phyloP scores from a whole-genome alignment of 257 asterid species.

The Solanum appendiculatum region DNA sequence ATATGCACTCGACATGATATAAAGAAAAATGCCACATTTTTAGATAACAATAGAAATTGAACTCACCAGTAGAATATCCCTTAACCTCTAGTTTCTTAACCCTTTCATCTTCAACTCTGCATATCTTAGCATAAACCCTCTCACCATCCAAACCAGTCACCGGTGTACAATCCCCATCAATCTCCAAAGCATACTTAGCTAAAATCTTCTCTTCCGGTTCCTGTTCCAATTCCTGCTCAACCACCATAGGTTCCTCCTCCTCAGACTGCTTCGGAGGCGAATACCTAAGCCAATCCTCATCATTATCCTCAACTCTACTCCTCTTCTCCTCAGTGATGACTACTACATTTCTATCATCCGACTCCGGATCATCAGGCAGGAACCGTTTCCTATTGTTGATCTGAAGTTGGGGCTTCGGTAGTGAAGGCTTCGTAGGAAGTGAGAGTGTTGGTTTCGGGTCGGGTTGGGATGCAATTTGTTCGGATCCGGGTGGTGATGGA shows the following conservation, averaged over 20 bases:
- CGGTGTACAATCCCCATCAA: constrained; percentile 82
- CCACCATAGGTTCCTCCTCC: constrained; percentile 32
- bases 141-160: constrained; percentile 93
- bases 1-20: not conserved
- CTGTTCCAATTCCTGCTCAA: constrained; percentile 20
- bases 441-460: constrained; percentile 33
- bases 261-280: constrained; percentile 32
- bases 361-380: constrained; percentile 18
- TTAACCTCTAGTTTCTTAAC: constrained; percentile 28
- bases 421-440: constrained; percentile 43
- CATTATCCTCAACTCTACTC: constrained; percentile 1
- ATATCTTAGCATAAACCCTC: constrained; percentile 81
- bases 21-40: not conserved
- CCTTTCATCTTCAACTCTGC: constrained; percentile 31
- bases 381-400: constrained; percentile 40
- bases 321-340: constrained; percentile 5
- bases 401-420: constrained; percentile 9
- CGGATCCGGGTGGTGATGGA: constrained; percentile 30
- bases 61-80: constrained; percentile 40
- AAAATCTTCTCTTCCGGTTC: constrained; percentile 40
- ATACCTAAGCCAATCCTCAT: constrained; percentile 53
- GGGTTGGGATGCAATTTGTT: not conserved
- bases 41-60: not conserved
- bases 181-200: constrained; percentile 64
- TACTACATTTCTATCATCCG: constrained; percentile 3